Evolutionary conservation across 768 basidiomycete genomes (phyloP).

Genomic region (Mycena kentingensis): DNA sequence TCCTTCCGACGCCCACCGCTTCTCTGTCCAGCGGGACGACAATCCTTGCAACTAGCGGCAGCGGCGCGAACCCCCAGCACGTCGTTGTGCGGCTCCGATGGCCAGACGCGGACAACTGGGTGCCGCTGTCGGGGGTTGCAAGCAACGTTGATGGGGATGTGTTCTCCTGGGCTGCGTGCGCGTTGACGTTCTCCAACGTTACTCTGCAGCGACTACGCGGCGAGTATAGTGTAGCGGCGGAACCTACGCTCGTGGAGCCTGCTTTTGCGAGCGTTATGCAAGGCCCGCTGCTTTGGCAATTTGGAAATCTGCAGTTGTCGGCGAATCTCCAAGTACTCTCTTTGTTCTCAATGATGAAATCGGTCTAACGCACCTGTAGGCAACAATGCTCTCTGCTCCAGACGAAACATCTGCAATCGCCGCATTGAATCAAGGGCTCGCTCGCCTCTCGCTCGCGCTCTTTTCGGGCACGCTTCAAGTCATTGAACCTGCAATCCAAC

Average conservation of each 20-base stretch:
- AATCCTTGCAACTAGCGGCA: neutral
- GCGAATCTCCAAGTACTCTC: conserved; percentile 10
- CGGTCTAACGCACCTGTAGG: conserved; percentile 4
- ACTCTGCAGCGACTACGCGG: conserved; percentile 8
- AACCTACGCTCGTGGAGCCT: neutral
- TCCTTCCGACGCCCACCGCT: neutral
- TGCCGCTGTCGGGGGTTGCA: neutral
- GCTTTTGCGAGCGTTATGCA: conserved; percentile 14
- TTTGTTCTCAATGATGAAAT: neutral
- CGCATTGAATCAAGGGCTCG: conserved; percentile 13
- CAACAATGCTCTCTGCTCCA: conserved; percentile 7
- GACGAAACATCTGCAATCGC: conserved; percentile 4
- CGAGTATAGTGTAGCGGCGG: neutral
- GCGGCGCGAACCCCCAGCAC: conserved; percentile 9
- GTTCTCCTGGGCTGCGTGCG: conserved; percentile 11
- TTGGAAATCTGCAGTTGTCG: conserved; percentile 12
- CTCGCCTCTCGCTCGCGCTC: conserved; percentile 13
- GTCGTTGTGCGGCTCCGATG: conserved; percentile 13
- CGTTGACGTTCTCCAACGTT: conserved; percentile 14
- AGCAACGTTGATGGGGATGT: conserved; percentile 5
- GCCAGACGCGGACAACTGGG: neutral
- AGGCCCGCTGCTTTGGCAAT: conserved; percentile 11
- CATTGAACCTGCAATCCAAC: conserved; percentile 3
- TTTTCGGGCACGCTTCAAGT: conserved; percentile 14
- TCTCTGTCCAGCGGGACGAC: neutral